Base-by-base conservation (phyloP, 164 flowering plant genomes). In the Aristolochia californica region DNA sequence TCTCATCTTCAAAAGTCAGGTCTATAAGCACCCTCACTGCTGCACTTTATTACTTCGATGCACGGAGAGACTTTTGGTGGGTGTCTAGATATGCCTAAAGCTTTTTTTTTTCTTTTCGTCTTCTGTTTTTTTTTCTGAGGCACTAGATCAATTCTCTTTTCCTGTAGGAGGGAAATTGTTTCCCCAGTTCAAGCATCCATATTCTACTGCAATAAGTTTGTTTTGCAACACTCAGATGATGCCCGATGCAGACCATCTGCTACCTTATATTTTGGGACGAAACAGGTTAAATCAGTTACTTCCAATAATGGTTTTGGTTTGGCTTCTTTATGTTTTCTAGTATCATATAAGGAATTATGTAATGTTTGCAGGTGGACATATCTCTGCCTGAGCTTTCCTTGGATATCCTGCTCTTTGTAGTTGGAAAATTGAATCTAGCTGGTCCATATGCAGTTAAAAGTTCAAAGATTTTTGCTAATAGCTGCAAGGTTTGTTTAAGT, bases 371-470 rank as follows among this genome's bases (percentile, higher is more conserved):
- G 98, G 70, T 87, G 56, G 67, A 73, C 53, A 48, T 85, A 47
- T 75, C 74, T 65, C 65, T 93, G 43, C 78, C 75, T 9, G 91
- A 87, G 82, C 75, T 77, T 62, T 85, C 95, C 11, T 56, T 88
- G 84, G 98, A 93, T 66, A 70, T 85, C 61, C 75, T 89, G 69
- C 87, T 93, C 53, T 84, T 80, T 75, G 68, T 78, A 28, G 70
- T 76, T 67, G 97, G 98, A 52, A 66, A 82, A 66, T 59, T 93
- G 73, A 58, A 85, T 66, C 66, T 88, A 66, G 96, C 91, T 66
- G 97, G 98, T 63, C 97, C 98, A 26, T 93, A 57, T 72, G 78
- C 84, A n/a, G 79, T 87, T 64, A 78, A 69, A 66, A 77, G 66
- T 68, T 77, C 89, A 43, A 51, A 28, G 57, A 76, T 87, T 55